Base-by-base conservation (phyloP, 2,329 filamentous ascomycete species). In the Xylariaceae sp. region DNA sequence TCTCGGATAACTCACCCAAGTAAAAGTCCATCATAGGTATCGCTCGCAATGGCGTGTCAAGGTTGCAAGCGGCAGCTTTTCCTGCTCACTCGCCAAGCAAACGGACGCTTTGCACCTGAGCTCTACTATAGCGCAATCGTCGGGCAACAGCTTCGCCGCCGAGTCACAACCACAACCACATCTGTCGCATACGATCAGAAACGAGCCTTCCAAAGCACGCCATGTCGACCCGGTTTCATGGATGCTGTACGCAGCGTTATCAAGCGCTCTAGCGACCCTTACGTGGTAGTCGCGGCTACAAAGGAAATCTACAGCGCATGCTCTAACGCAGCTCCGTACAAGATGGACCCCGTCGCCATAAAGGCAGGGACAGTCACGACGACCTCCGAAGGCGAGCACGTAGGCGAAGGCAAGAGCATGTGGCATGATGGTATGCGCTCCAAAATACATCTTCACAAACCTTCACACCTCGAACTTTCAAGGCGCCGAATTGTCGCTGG, bases 221-320 rank as follows among this genome's bases (percentile, higher is more conserved):
- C 65, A 12, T 54, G 62, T 12, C 66, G 68, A 45, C 65, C 60
- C 2, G 62, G 72, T 1, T 12, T 66, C n/a, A 43, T 55, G 42
- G 50, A 64, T 31, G 46, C n/a, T 29, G 12, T 76, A 6, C 65
- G 68, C 6, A 65, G 65, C 27, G 63, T 64, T 12, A 57, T 75
- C 30, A 60, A 32, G 4, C 61, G 47, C 6, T 53, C 62, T 2
- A 51, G 56, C 35, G 70, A 77, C 56, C 72, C 75, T 9, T 96
- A 96, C 70, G 81, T 87, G 52, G 88, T 91, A 35, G 88, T 94
- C 67, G 86, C 84, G 56, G 83, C 84, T 49, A 94, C 90, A 30
- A 86, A 95, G 73, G 76, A 80, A 55, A 76, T 96, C 55, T 91
- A 90, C 75, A 85, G 87, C 67, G 79, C 83, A 59, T 95, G 89